These are phyloP conservation scores for Naganishia vishniacii DNA, from an alignment of 768 basidiomycete species.

Conservation along the genomic window DNA sequence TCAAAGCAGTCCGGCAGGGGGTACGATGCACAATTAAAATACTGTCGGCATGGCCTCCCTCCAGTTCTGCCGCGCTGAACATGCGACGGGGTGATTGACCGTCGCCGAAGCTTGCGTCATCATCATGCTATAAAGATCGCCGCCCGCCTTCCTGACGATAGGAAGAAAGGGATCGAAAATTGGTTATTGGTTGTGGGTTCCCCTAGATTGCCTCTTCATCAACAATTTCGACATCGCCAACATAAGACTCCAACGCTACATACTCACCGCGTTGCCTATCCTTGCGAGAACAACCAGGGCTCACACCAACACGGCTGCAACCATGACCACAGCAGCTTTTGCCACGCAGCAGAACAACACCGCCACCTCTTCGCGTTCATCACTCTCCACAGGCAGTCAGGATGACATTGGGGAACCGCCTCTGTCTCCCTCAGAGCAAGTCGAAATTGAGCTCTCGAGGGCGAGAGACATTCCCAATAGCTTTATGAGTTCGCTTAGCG, in stretches of 20 bases:
- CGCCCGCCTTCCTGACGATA: no score
- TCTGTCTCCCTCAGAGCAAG: conserved; percentile 16
- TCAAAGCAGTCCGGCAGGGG: no score
- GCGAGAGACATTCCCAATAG: conserved; percentile 22
- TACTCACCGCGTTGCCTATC: conserved; percentile 9
- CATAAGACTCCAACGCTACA: conserved; percentile 3
- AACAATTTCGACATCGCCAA: neutral
- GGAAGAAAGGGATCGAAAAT: no score
- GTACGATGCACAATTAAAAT: no score
- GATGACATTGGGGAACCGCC: conserved; percentile 16
- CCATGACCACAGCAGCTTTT: conserved; percentile 1
- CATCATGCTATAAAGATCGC: no score
- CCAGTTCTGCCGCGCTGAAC: no score
- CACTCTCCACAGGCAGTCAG: neutral
- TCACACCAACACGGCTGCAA: conserved; percentile 1
- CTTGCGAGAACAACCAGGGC: conserved; percentile 10
- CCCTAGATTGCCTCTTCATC: neutral
- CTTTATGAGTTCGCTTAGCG: conserved; percentile 16
- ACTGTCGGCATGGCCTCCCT: no score
- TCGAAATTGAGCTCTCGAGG: conserved; percentile 21
- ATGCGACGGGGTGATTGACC: no score
- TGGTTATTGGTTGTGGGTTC: no score
- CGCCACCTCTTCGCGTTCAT: conserved; percentile 15
- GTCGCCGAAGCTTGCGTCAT: no score
- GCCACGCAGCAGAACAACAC: conserved; percentile 4